Percentiles rank a stretch among this genome's conserved stretches.
phyloP scores from a whole-genome alignment of 73 alveolate genomes.

The Stentor roeselii region DNA sequence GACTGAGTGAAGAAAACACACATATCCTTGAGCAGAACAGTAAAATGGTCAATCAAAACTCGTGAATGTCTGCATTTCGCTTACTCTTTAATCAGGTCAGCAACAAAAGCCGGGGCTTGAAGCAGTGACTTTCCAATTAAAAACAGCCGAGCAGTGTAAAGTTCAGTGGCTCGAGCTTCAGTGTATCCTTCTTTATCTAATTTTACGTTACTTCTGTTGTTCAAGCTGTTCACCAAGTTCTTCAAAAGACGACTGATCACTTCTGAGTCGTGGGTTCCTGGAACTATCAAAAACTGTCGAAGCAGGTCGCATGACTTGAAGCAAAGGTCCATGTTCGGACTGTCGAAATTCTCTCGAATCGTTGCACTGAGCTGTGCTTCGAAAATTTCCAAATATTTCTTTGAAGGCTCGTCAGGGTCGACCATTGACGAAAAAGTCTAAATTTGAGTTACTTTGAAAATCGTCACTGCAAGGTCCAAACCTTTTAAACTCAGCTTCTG shows the following conservation, averaged over 20 bases:
- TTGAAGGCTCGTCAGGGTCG: slow-evolving; percentile 1
- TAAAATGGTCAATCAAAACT: neutral
- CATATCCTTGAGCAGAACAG: neutral
- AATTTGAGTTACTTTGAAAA: neutral
- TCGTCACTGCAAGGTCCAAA: neutral
- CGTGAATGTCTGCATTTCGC: neutral
- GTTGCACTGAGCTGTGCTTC: slow-evolving; percentile 18
- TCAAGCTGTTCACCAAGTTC: neutral
- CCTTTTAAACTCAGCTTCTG: neutral
- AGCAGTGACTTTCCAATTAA: neutral
- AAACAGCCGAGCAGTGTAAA: neutral
- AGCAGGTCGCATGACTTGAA: neutral
- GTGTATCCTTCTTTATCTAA: neutral
- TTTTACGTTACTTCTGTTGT: neutral
- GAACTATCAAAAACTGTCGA: neutral
- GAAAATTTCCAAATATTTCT: neutral
- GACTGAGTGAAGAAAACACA: slow-evolving; percentile 7
- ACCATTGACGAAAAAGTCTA: neutral
- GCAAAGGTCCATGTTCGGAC: neutral
- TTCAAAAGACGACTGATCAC: neutral
- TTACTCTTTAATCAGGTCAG: neutral
- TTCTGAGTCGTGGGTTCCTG: slow-evolving; percentile 14
- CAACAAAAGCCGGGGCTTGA: neutral
- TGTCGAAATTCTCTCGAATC: neutral
- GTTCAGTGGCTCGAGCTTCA: neutral